Evolutionary conservation across 805 yeast genomes (phyloP), one percentile per base, ranked within the genome.

Genomic region (Hanseniaspora valbyensis): DNA sequence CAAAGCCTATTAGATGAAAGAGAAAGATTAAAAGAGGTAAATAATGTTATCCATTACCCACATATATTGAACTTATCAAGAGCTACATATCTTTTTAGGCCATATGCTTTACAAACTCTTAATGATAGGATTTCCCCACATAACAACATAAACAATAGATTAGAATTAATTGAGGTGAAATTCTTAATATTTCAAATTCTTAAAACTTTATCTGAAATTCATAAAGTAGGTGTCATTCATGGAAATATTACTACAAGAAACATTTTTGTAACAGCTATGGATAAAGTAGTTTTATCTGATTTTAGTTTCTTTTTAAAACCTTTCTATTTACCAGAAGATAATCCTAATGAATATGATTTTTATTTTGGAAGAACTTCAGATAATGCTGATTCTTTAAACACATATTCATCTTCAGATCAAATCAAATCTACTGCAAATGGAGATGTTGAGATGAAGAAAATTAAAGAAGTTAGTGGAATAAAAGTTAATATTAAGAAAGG

Each of bases 201-300:
- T 26, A 69, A 72, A n/a, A 75, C 81, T 0, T 58, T 89, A 30
- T 68, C 72, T 1, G 74, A 75, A 45, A 72, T 89, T 51, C 97
- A 92, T 61, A 69, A 68, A 4, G 59, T 68, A 16, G 73, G 69
- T 9, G 71, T 88, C 3, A 75, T 68, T 50, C 98, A 92, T 64
- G 97, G 98, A 6, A 97, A 92, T 68, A 73, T 92, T 54, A 89
- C 92, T 66, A 71, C 90, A 0, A 98, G 92, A 64, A 92, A 92
- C 63, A 75, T 92, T 13, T 66, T 92, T 49, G 80, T 88, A 4
- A 83, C 95, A 0, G 77, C 90, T 26, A 85, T 95, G 84, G 84
- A 86, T 63, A 89, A 96, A 95, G 68, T 81, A 1, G 68, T 81
- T 54, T 63, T 92, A 12, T 70, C 86, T 1, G 98, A 92, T 65